Evolutionary conservation across 2,329 filamentous ascomycete genomes (phyloP), one percentile per base, ranked within the genome.

Genomic region (Colletotrichum sublineola): DNA sequence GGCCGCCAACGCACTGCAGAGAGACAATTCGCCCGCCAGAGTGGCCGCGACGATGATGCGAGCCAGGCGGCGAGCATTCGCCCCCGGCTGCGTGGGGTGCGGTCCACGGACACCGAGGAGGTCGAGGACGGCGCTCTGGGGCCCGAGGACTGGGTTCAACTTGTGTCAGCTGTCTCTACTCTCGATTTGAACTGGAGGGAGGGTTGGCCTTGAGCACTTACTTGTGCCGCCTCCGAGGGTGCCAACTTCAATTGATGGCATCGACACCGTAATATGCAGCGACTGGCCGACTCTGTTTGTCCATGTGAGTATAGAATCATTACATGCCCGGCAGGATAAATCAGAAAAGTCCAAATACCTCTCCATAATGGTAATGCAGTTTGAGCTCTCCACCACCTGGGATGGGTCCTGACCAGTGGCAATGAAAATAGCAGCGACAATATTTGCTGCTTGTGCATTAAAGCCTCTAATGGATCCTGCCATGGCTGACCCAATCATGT

Each of bases 331-430:
- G 24, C 24, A 24, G 24, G 24, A 24, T 24, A 24, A 24, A 24
- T 24, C 24, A 24, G 24, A 36, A 5, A 73, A 95, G 86, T 81
- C 95, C 97, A 75, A 33, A 18, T 14, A 20, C 15, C 77, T 85
- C 82, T 94, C 97, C 96, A 99, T 99, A 73, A 97, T 94, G 36
- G 96, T 98, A 78, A 99, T 99, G 84, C 96, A 99, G 84, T 97
- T 98, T 80, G 92, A 90, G 82, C 94, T 97, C 87, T 99, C 96
- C 5, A 99, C 95, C 75, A 97, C 96, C 85, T 99, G 96, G 14
- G 96, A 96, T n/a, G 96, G 96, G 84, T 99, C 96, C 82, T 99
- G 96, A 68, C 96, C 96, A n/a, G 96, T 98, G 52, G 96, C 96
- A 67, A 99, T 84, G 88, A 96, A 99, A 70, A 99, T 91, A 55